phyloP scores from a whole-genome alignment of 2,329 filamentous ascomycete genomes.

The Dendrostoma leiphaemia region DNA sequence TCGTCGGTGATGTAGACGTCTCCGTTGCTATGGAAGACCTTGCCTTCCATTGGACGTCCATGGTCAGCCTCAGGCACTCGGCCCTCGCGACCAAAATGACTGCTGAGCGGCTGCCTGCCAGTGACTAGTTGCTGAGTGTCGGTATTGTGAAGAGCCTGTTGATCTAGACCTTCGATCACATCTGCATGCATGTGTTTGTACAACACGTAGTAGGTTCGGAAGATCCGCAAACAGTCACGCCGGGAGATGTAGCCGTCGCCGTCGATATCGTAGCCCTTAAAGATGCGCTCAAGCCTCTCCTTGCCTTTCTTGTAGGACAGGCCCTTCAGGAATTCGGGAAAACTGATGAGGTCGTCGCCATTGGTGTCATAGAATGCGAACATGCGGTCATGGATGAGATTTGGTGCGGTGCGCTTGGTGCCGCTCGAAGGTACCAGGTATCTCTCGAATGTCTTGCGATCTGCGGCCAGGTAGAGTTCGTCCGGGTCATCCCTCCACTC shows the following conservation, averaged over 20 bases:
- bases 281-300: conserved; percentile 70
- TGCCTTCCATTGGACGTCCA: conserved; percentile 63
- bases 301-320: conserved; percentile 68
- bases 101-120: conserved; percentile 73
- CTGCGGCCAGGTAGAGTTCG: conserved; percentile 77
- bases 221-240: conserved; percentile 86
- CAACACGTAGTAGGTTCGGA: conserved; percentile 86
- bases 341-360: conserved; percentile 83
- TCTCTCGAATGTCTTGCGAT: conserved; percentile 87
- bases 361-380: conserved; percentile 96
- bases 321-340: conserved; percentile 86
- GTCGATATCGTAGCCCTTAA: conserved; percentile 89
- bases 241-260: conserved; percentile 81
- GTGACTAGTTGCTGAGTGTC: conserved; percentile 75
- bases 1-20: conserved; percentile 63
- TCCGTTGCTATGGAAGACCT: conserved; percentile 60
- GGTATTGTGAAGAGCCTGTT: conserved; percentile 72
- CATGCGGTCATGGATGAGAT: conserved; percentile 92
- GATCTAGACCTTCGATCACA: conserved; percentile 73
- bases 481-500: conserved; percentile 82
- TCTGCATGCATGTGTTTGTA: conserved; percentile 89
- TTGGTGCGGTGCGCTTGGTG: conserved; percentile 74
- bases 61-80: conserved; percentile 63
- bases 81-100: conserved; percentile 70
- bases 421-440: conserved; percentile 85